These are phyloP conservation scores for Coemansia furcata DNA, from an alignment of 192 early-diverging fungal genomes.

Conservation along the genomic window DNA sequence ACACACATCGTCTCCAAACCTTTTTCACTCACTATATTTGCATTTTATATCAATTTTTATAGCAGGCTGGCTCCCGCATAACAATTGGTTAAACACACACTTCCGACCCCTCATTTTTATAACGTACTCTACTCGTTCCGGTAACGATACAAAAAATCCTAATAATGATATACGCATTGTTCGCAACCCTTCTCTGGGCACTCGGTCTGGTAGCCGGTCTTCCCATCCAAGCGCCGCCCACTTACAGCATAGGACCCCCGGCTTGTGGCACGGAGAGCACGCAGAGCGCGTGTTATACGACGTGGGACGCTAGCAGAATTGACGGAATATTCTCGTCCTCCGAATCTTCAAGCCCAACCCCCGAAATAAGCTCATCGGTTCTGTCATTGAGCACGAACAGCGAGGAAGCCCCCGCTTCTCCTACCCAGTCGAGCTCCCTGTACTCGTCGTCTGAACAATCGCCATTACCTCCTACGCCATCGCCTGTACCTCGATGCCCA, in stretches of 20 bases:
- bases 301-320: not conserved
- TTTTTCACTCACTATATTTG: not conserved
- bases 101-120: not conserved
- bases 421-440: not conserved
- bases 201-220: not conserved
- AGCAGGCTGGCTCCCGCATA: not conserved
- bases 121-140: not conserved
- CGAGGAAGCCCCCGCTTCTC: not conserved
- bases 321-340: not conserved
- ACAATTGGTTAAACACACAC: not conserved
- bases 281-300: not conserved
- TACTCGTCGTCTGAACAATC: not conserved
- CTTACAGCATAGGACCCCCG: not conserved
- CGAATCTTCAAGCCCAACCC: not conserved
- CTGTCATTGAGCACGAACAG: not conserved
- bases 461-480: not conserved
- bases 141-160: not conserved
- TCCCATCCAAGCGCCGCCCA: not conserved
- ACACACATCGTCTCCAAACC: not conserved
- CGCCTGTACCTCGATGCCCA: not conserved
- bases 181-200: not conserved
- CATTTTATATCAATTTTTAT: not conserved
- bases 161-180: not conserved
- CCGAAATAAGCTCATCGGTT: not conserved
- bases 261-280: not conserved